phyloP scores from a whole-genome alignment of 352 stramenopile genomes.

The Peronospora belbahrii region DNA sequence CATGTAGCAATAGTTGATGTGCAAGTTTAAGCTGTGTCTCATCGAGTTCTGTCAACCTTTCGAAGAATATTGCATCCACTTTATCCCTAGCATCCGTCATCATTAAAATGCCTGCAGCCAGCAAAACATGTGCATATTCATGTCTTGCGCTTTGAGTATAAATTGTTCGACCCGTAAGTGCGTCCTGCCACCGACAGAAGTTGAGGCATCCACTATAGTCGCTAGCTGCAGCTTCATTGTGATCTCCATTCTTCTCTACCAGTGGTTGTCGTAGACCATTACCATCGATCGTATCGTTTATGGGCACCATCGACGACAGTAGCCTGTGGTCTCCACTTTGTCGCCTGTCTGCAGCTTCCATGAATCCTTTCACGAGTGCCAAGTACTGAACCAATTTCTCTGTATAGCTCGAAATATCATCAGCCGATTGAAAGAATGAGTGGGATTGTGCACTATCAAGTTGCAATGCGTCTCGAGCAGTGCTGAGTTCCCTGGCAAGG shows the following conservation, averaged over 20 bases:
- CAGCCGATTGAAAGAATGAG: conserved; percentile 11
- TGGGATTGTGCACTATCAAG: conserved; percentile 3
- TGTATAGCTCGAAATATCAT: conserved; percentile 27
- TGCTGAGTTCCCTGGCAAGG: conserved; percentile 34
- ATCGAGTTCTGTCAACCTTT: conserved; percentile 36
- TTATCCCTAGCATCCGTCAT: conserved; percentile 37
- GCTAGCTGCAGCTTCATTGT: neutral
- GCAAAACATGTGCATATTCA: conserved; percentile 45
- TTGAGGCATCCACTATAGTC: conserved; percentile 31
- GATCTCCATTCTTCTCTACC: conserved; percentile 16
- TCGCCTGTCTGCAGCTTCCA: conserved; percentile 2
- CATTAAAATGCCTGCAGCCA: conserved; percentile 37
- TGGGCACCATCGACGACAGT: conserved; percentile 4
- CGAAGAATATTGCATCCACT: conserved; percentile 33
- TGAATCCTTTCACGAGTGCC: conserved; percentile 54
- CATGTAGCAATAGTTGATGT: conserved; percentile 58
- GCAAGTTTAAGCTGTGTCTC: conserved; percentile 63
- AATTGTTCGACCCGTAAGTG: conserved; percentile 35
- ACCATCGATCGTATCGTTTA: conserved; percentile 2
- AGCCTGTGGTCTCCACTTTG: neutral
- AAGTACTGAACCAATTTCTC: conserved; percentile 34
- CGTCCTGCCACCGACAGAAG: conserved; percentile 54
- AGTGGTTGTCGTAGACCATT: conserved; percentile 32
- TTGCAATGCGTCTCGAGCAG: conserved; percentile 31
- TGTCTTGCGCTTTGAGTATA: conserved; percentile 43